phyloP scores from a whole-genome alignment of 345 rosid species.

The Kernera saxatilis region DNA sequence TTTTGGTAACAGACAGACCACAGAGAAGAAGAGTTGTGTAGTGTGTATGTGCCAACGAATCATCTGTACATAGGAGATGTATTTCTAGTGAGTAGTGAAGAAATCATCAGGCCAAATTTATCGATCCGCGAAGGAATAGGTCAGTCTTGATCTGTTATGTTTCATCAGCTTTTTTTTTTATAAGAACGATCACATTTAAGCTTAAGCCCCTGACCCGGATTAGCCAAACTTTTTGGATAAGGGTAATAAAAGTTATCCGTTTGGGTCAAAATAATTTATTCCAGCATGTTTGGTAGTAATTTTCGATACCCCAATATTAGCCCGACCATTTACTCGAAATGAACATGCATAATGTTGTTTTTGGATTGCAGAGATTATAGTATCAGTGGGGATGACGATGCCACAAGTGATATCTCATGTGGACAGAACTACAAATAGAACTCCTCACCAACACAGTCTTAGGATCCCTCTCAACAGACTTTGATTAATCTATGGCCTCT shows the following conservation, averaged over 20 bases:
- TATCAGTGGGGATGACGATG: slow-evolving; percentile 90
- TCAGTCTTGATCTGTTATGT: slow-evolving; percentile 24
- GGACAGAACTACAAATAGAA: slow-evolving; percentile 36
- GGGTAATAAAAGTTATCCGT: too few species aligned
- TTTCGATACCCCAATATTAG: too few species aligned
- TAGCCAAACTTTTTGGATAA: too few species aligned
- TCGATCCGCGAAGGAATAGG: slow-evolving; percentile 94
- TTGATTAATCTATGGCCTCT: background rate
- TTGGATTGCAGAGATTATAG: slow-evolving; percentile 65
- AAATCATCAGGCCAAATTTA: slow-evolving; percentile 77
- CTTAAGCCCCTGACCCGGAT: too few species aligned
- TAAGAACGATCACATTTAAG: background rate
- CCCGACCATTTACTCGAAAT: background rate
- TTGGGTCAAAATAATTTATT: too few species aligned
- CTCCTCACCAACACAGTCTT: slow-evolving; percentile 40
- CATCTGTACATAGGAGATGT: slow-evolving; percentile 80
- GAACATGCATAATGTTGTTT: background rate
- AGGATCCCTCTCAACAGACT: slow-evolving; percentile 58
- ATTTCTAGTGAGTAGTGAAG: slow-evolving; percentile 72
- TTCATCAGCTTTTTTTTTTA: background rate
- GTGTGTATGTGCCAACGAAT: slow-evolving; percentile 83
- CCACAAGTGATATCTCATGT: slow-evolving; percentile 62
- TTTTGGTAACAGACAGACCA: slow-evolving; percentile 46
- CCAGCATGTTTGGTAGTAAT: too few species aligned
- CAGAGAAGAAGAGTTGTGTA: slow-evolving; percentile 80